Percentiles rank a stretch among this genome's conserved stretches.
phyloP scores from a whole-genome alignment of 1,284 basidiomycete species.

The Ceratorhiza oryzae-sativae region DNA sequence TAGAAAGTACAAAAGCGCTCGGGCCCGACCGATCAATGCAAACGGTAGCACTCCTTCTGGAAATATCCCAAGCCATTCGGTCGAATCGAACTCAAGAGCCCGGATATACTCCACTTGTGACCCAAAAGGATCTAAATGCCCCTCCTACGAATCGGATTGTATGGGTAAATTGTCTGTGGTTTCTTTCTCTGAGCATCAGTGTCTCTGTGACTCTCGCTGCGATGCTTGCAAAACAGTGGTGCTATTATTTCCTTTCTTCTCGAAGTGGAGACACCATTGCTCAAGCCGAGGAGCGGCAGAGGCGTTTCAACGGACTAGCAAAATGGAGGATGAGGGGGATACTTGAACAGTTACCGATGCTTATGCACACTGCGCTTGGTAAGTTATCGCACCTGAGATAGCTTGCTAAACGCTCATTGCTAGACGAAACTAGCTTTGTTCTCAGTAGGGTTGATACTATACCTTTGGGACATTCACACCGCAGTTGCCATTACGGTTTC shows the following conservation, averaged over 20 bases:
- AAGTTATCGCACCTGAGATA: neutral
- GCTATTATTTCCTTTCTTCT: constrained; percentile 9
- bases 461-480: constrained; percentile 13
- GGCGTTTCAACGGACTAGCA: neutral
- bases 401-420: neutral
- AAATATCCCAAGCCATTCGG: neutral
- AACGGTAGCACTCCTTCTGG: neutral
- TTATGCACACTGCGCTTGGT: constrained; percentile 20
- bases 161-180: constrained; percentile 31
- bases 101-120: neutral
- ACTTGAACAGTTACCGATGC: constrained; percentile 3
- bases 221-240: constrained; percentile 31
- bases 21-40: neutral
- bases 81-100: neutral
- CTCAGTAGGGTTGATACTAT: constrained; percentile 16
- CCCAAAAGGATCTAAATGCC: neutral
- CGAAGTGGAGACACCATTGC: constrained; percentile 11
- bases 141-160: neutral
- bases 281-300: constrained; percentile 18
- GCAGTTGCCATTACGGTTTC: constrained; percentile 8
- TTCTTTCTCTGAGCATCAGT: constrained; percentile 17
- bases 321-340: constrained; percentile 22
- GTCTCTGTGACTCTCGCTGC: constrained; percentile 10
- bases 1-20: neutral
- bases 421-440: constrained; percentile 3